These are phyloP conservation scores for Dendrobium officinale DNA, from an alignment of 106 monocot genomes.

Conservation along the genomic window DNA sequence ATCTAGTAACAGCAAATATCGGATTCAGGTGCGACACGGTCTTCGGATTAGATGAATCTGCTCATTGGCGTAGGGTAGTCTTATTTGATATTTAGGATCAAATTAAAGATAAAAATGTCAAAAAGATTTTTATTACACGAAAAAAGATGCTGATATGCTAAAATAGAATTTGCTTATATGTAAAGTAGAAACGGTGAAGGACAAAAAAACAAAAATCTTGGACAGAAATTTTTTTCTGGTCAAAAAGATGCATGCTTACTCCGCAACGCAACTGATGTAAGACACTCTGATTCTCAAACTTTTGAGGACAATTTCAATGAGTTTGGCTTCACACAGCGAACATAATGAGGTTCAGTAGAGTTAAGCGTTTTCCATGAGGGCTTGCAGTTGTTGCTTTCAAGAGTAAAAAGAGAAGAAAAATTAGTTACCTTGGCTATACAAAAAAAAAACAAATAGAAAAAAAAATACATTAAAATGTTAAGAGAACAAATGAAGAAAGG, in stretches of 20 bases:
- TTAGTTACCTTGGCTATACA: constrained; percentile 2
- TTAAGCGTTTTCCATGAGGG: constrained; percentile 94
- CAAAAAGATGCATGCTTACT: constrained; percentile 33
- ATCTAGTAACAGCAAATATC: no score
- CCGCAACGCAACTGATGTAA: constrained; percentile 94
- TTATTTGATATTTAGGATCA: no score
- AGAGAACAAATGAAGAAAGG: neutral
- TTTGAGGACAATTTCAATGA: constrained; percentile 77
- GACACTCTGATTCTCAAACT: constrained; percentile 91
- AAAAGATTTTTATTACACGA: neutral
- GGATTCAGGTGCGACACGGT: no score
- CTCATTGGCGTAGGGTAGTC: no score
- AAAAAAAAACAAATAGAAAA: neutral
- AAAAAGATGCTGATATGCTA: neutral
- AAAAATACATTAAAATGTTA: neutral
- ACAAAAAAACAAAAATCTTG: neutral
- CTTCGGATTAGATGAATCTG: no score
- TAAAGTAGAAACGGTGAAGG: neutral
- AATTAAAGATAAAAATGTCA: neutral
- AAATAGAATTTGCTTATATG: neutral
- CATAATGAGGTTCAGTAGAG: constrained; percentile 90
- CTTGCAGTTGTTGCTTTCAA: constrained; percentile 90
- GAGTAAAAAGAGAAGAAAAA: neutral
- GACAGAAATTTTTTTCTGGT: neutral
- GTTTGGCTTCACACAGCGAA: constrained; percentile 97